A percentile compares a stretch with the other conserved stretches of the same genome.
phyloP scores from a whole-genome alignment of 164 flowering plant genomes.

The Euptelea pleiosperma region DNA sequence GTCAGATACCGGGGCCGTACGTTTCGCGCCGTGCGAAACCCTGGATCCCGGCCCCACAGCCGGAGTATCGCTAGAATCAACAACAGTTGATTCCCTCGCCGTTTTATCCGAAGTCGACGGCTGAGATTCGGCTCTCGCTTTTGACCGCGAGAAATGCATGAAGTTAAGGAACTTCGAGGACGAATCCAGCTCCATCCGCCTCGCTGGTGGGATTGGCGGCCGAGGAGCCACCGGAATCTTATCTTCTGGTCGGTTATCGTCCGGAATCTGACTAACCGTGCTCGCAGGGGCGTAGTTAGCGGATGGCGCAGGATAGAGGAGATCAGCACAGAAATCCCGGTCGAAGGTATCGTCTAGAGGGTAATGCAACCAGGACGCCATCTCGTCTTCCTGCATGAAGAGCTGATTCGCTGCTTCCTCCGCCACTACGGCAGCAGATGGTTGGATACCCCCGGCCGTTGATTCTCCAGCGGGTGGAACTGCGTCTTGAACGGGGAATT shows the following conservation, averaged over 20 bases:
- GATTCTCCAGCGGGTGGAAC: slow-evolving; percentile 14
- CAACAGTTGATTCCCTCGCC: slow-evolving; percentile 43
- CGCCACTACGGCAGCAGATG: slow-evolving; percentile 10
- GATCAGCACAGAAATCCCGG: slow-evolving; percentile 43
- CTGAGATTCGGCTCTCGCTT: slow-evolving; percentile 19
- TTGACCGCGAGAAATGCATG: slow-evolving; percentile 38
- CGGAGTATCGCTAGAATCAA: slow-evolving; percentile 58
- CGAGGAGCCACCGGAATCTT: slow-evolving; percentile 16
- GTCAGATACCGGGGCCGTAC: slow-evolving; percentile 9
- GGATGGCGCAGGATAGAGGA: slow-evolving; percentile 27
- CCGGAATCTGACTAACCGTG: slow-evolving; percentile 8
- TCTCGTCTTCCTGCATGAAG: slow-evolving; percentile 87
- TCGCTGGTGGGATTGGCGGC: slow-evolving; percentile 43
- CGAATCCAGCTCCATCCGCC: slow-evolving; percentile 15
- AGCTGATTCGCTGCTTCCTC: slow-evolving; percentile 28
- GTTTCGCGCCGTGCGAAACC: slow-evolving; percentile 22
- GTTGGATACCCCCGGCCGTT: slow-evolving; percentile 17
- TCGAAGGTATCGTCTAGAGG: slow-evolving; percentile 50
- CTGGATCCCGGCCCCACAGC: slow-evolving; percentile 18
- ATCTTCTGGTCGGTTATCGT: slow-evolving; percentile 5
- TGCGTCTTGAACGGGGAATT: slow-evolving; percentile 16
- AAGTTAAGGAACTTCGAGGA: slow-evolving; percentile 31
- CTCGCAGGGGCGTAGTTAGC: slow-evolving; percentile 9
- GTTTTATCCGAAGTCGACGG: slow-evolving; percentile 26
- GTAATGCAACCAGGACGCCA: slow-evolving; percentile 88